These are phyloP conservation scores for Fragaria nilgerrensis DNA, from an alignment of 306 rosid species.

Conservation along the genomic window DNA sequence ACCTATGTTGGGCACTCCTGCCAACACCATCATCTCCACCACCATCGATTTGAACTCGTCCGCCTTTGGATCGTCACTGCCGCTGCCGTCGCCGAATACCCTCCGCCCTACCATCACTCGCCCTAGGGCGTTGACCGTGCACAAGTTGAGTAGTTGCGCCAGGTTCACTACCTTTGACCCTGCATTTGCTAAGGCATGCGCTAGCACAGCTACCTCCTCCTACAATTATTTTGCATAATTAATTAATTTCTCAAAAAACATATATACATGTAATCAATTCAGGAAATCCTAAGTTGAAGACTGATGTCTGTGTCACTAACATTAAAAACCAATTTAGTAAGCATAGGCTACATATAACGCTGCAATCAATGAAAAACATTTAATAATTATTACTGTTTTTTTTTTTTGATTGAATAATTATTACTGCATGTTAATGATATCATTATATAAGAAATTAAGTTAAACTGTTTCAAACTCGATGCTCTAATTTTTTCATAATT, in stretches of 20 bases:
- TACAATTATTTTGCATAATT: conserved; percentile 11
- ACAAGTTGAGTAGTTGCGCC: conserved; percentile 56
- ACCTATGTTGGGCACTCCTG: conserved; percentile 65
- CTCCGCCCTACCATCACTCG: conserved; percentile 63
- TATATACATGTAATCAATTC: not conserved
- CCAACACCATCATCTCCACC: conserved; percentile 59
- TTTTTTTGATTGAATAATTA: no score
- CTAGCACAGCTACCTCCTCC: conserved; percentile 66
- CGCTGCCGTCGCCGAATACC: conserved; percentile 49
- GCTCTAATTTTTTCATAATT: no score
- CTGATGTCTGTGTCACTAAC: not conserved
- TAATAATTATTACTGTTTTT: no score
- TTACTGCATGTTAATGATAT: no score
- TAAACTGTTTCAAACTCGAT: no score
- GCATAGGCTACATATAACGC: no score
- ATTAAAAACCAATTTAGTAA: not conserved
- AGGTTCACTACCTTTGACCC: conserved; percentile 42
- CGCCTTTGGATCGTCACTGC: conserved; percentile 40
- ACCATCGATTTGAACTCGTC: conserved; percentile 73
- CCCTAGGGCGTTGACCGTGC: conserved; percentile 61
- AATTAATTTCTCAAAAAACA: not conserved
- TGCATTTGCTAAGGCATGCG: conserved; percentile 38
- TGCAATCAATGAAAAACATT: no score
- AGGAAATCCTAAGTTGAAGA: not conserved
- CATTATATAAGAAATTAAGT: no score